phyloP scores from a whole-genome alignment of 2,329 filamentous ascomycete species.

The Lachnellula subtilissima region DNA sequence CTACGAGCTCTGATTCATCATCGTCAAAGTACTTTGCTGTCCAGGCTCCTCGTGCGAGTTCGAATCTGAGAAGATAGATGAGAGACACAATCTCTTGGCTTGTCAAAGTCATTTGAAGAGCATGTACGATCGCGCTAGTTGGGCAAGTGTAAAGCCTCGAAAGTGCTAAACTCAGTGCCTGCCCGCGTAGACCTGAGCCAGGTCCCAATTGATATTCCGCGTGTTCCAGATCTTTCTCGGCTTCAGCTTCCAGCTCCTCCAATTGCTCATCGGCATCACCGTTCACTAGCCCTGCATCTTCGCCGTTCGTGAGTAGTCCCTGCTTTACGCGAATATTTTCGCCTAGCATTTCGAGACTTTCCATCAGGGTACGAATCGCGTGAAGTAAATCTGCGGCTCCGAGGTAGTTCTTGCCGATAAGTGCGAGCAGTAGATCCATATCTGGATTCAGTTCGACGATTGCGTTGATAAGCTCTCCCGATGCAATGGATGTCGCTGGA shows the following conservation, averaged over 20 bases:
- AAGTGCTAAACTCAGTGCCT: conserved; percentile 63
- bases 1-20: conserved; percentile 42
- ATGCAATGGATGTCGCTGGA: conserved; percentile 37
- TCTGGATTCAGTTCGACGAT: conserved; percentile 63
- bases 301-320: conserved; percentile 22
- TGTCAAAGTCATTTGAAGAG: conserved; percentile 58
- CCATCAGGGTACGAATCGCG: conserved; percentile 61
- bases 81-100: conserved; percentile 66
- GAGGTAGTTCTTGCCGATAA: conserved; percentile 61
- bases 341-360: conserved; percentile 56
- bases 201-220: conserved; percentile 64
- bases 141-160: conserved; percentile 66
- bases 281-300: neutral
- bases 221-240: conserved; percentile 61
- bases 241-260: conserved; percentile 50
- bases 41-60: conserved; percentile 72
- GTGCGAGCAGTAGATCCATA: conserved; percentile 60
- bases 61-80: conserved; percentile 66
- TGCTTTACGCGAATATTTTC: conserved; percentile 21
- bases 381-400: conserved; percentile 62
- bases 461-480: conserved; percentile 57
- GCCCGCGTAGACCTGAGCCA: conserved; percentile 57
- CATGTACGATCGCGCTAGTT: conserved; percentile 52
- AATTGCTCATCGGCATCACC: conserved; percentile 35
- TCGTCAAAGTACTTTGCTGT: conserved; percentile 65